Conservation (phyloP, 78 protist genomes). For the Dictyostelium intermedium region DNA sequence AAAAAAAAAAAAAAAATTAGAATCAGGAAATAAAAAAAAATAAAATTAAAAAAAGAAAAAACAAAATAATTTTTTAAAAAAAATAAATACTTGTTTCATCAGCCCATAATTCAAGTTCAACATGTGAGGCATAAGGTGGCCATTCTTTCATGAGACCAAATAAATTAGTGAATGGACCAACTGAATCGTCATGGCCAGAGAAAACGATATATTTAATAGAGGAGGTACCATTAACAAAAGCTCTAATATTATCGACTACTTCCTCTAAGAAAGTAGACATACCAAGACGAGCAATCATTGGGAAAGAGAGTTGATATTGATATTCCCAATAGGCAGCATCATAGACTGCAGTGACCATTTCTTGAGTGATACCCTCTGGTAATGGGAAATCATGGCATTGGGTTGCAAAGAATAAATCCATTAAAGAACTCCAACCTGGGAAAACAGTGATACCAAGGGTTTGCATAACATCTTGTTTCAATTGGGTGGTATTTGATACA, state of each 20-base stretch:
- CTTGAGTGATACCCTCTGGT: constrained; percentile 39
- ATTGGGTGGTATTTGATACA: not conserved
- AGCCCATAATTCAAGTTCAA: constrained; percentile 69
- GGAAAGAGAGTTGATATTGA: constrained; percentile 6
- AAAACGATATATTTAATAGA: constrained; percentile 32
- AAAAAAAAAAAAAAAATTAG: too few relatives aligned
- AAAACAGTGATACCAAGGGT: not conserved
- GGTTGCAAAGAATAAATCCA: constrained; percentile 57
- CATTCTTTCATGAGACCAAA: constrained; percentile 43
- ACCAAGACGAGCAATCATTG: not conserved
- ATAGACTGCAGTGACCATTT: constrained; percentile 8
- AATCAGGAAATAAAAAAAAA: not conserved
- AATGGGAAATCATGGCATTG: constrained; percentile 54
- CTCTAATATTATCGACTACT: constrained; percentile 35
- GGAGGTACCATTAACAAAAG: constrained; percentile 1
- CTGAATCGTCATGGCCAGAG: constrained; percentile 65
- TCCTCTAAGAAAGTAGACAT: constrained; percentile 55
- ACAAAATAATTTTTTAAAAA: not conserved
- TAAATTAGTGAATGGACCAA: constrained; percentile 64
- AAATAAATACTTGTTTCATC: not conserved
- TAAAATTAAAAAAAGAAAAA: not conserved
- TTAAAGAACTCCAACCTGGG: constrained; percentile 39
- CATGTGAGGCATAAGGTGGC: constrained; percentile 73
- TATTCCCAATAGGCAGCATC: constrained; percentile 9
- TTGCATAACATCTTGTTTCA: not conserved